Conservation (phyloP, 345 rosid genomes). For the Jatropha curcas region DNA sequence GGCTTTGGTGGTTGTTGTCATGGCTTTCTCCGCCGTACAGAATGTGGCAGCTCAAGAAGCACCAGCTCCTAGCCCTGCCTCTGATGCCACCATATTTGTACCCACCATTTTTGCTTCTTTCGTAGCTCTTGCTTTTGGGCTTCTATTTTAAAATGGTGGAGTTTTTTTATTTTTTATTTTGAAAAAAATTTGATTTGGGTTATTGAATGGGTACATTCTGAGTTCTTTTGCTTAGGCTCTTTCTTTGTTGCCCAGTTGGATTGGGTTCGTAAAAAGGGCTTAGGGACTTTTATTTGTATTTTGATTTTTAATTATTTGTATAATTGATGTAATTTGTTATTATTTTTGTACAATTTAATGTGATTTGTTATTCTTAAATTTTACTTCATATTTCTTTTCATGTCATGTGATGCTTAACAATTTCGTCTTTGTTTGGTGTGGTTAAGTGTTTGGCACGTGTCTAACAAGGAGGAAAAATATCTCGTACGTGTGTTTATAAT, state of each 20-base stretch:
- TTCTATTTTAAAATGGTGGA: slow-evolving; percentile 18
- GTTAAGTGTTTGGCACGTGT: too few relatives aligned
- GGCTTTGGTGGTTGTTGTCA: slow-evolving; percentile 17
- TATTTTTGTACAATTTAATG: slow-evolving; percentile 14
- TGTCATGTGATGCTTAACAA: too few relatives aligned
- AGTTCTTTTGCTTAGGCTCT: not conserved
- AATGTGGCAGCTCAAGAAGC: slow-evolving; percentile 28
- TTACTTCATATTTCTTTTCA: too few relatives aligned
- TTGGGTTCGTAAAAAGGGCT: not conserved
- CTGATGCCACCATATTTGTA: slow-evolving; percentile 22
- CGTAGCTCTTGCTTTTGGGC: slow-evolving; percentile 32
- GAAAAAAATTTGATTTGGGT: not conserved
- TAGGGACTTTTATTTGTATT: not conserved
- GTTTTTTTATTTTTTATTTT: not conserved
- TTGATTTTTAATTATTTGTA: not conserved
- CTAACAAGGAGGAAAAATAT: too few relatives aligned
- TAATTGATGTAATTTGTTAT: not conserved
- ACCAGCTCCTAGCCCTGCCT: slow-evolving; percentile 30
- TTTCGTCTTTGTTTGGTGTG: too few relatives aligned
- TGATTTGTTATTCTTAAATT: slow-evolving; percentile 9
- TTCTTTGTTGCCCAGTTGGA: not conserved
- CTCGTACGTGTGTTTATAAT: too few relatives aligned
- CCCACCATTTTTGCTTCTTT: slow-evolving; percentile 32
- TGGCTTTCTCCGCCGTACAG: slow-evolving; percentile 19
- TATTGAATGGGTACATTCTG: not conserved